Evolutionary conservation across 2,329 filamentous ascomycete species (phyloP).

Genomic region (Fusarium sp.): DNA sequence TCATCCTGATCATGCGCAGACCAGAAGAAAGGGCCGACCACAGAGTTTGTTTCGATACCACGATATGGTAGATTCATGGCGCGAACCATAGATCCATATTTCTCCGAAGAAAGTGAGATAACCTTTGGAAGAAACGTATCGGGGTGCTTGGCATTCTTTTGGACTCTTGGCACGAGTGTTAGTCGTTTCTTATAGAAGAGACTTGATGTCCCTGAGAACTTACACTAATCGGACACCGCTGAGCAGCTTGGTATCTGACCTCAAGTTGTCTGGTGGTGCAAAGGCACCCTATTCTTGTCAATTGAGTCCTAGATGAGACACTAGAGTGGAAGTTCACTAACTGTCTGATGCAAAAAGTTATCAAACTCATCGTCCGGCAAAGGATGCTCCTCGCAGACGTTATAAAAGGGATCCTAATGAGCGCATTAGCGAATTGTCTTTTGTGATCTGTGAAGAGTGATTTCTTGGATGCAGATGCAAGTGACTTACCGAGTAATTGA

Average conservation of each 20-base stretch:
- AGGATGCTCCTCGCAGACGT: conserved; percentile 63
- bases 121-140: conserved; percentile 68
- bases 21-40: conserved; percentile 74
- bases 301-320: not conserved
- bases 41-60: conserved; percentile 67
- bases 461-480: not conserved
- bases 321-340: conserved; percentile 41
- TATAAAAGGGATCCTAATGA: conserved; percentile 61
- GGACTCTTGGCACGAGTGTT: conserved; percentile 56
- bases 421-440: conserved; percentile 3
- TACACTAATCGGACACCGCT: conserved; percentile 67
- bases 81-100: conserved; percentile 68
- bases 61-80: conserved; percentile 65
- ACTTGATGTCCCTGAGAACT: conserved; percentile 44
- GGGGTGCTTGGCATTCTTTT: conserved; percentile 65
- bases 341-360: conserved; percentile 64
- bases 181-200: not conserved
- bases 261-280: conserved; percentile 56
- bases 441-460: not conserved
- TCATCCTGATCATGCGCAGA: conserved; percentile 66
- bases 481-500: conserved; percentile 67
- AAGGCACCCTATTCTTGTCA: conserved; percentile 62
- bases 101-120: conserved; percentile 62
- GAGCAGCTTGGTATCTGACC: conserved; percentile 57
- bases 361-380: conserved; percentile 66